Conservation (phyloP, 306 rosid species). For the Sphenostylis stenocarpa region DNA sequence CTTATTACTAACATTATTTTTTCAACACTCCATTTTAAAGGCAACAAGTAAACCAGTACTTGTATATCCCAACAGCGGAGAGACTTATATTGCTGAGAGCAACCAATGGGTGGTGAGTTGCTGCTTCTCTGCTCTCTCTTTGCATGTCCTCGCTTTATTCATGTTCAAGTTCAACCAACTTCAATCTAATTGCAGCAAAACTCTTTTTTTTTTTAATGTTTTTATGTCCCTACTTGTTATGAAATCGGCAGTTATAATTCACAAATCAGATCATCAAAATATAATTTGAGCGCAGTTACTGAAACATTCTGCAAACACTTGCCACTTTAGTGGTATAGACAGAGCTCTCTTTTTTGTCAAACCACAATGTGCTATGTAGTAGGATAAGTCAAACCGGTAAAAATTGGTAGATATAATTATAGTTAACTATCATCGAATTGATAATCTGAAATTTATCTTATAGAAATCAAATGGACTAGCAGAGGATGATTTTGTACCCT, state of each 20-base stretch:
- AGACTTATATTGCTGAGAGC: constrained; percentile 62
- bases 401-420: not conserved
- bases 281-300: not conserved
- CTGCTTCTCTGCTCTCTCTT: not conserved
- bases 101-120: constrained; percentile 78
- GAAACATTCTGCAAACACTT: not conserved
- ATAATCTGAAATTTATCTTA: not conserved
- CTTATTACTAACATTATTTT: not conserved
- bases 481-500: constrained; percentile 75
- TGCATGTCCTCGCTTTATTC: not conserved
- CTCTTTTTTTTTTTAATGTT: too few relatives aligned
- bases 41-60: constrained; percentile 67
- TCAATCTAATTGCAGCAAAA: not conserved
- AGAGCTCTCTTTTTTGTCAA: not conserved
- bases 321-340: not conserved
- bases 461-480: constrained; percentile 57
- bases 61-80: constrained; percentile 92
- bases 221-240: not conserved
- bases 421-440: not conserved
- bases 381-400: not conserved
- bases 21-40: constrained; percentile 35
- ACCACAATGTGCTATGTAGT: not conserved
- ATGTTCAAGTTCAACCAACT: not conserved
- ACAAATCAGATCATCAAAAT: not conserved
- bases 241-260: not conserved